Evolutionary conservation across 805 yeast species (phyloP).

Genomic region (Metschnikowia gelsemii): DNA sequence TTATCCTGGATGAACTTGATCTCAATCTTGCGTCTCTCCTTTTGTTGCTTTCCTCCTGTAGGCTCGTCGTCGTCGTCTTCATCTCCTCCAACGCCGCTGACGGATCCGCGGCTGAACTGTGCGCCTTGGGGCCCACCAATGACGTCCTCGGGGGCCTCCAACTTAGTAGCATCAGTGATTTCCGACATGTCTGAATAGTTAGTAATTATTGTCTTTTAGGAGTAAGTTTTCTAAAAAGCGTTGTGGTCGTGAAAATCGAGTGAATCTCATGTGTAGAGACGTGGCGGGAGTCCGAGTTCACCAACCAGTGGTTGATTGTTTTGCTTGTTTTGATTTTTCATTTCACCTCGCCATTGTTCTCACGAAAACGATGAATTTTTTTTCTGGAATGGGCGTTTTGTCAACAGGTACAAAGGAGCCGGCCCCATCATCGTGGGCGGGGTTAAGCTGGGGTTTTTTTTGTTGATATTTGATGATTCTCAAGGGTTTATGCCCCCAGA

Average conservation of each 20-base stretch:
- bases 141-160: slow-evolving; percentile 32
- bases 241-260: no score
- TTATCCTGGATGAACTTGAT: slow-evolving; percentile 97
- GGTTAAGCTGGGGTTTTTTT: background rate
- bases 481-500: background rate
- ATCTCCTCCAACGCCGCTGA: slow-evolving; percentile 26
- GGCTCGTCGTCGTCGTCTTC: slow-evolving; percentile 54
- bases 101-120: slow-evolving; percentile 23
- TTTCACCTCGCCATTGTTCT: slow-evolving; percentile 3
- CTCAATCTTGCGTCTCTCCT: slow-evolving; percentile 84
- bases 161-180: slow-evolving; percentile 37
- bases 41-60: slow-evolving; percentile 47
- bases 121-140: slow-evolving; percentile 25
- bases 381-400: background rate
- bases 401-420: background rate
- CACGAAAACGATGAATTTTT: background rate
- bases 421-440: background rate
- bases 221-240: background rate
- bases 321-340: background rate
- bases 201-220: background rate
- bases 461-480: slow-evolving; percentile 1
- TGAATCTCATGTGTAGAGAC: no score
- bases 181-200: slow-evolving; percentile 34
- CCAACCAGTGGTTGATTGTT: background rate
- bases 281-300: no score